Evolutionary conservation across 1,284 basidiomycete genomes (phyloP), one percentile per base, ranked within the genome.

Genomic region (Cutaneotrichosporon sp.): DNA sequence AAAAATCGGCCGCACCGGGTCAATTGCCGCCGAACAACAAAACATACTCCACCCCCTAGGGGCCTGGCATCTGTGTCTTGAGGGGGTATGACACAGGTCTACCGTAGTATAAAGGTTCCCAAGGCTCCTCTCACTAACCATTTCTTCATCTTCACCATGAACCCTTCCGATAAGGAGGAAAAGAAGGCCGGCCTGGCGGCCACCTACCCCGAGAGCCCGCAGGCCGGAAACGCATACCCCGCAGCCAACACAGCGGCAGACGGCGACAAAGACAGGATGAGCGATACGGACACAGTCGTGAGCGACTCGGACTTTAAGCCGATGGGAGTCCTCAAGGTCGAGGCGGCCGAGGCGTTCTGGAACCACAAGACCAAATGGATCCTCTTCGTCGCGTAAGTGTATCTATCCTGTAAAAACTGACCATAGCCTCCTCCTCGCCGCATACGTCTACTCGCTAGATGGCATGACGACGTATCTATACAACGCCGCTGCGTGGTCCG

Each of bases 361-460:
- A 74, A 71, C 10, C 65, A 64, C 14, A 74, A 69, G 59, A 71
- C 85, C 10, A 85, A 84, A 65, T 88, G 87, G 86, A 80, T 82
- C 61, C 79, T 89, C 31, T 89, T 88, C 77, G 77, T 86, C 56
- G 84, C 87, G 87, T 87, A 64, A 7, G 42, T 55, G 81, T 73
- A 26, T n/a, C 34, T 7, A 6, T 31, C 7, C 1, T 1, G 42
- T 30, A n/a, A 21, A 21, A 53, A 6, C 31, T 11, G 34, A 36
- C 34, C n/a, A 5, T 31, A 38, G 59, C 26, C 49, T 90, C 63
- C 88, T 83, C 32, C 83, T 90, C 4, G 87, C 88, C 0, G 85
- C 88, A 2, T 91, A 90, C 77, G 87, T 90, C 68, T 91, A 90
- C 76, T 89, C 88, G 0, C 82, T 91, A 16, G 89, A 90, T 69